Evolutionary conservation across 768 basidiomycete species (phyloP).

Genomic region (Hypsizygus marmoreus): DNA sequence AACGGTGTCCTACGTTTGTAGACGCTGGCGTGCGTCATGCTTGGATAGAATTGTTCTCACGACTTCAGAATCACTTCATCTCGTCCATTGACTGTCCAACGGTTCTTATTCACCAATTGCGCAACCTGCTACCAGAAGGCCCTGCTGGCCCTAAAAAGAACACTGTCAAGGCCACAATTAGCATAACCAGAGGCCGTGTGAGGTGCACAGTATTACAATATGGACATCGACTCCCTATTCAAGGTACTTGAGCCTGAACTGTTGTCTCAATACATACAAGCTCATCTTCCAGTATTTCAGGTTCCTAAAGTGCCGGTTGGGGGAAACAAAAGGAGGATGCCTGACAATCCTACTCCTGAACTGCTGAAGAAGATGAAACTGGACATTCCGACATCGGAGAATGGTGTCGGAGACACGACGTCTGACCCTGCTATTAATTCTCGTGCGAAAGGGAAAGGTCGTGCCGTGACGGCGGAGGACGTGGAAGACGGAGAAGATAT

Average conservation of each 20-base stretch:
- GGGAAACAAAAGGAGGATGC: constrained; percentile 72
- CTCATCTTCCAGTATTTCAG: constrained; percentile 31
- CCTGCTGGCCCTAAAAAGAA: no score
- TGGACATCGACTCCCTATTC: constrained; percentile 57
- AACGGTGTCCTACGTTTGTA: no score
- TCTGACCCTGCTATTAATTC: constrained; percentile 12
- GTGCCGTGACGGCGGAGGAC: constrained; percentile 62
- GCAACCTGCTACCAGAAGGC: no score
- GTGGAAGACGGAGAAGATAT: constrained; percentile 62
- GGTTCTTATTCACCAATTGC: no score
- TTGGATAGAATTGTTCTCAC: no score
- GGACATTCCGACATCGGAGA: constrained; percentile 35
- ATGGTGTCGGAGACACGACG: constrained; percentile 5
- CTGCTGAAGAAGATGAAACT: constrained; percentile 79
- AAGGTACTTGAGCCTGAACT: constrained; percentile 38
- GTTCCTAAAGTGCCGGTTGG: constrained; percentile 67
- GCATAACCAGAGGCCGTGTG: not conserved
- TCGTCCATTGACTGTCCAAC: no score
- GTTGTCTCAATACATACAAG: not conserved
- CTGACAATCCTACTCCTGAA: constrained; percentile 77
- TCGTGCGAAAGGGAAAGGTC: constrained; percentile 26
- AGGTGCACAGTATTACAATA: constrained; percentile 18
- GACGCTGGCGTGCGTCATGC: no score
- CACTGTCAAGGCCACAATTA: no score
- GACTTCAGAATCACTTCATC: no score